A percentile compares a stretch with the other conserved stretches of the same genome.
Conservation (phyloP, 1,139 yeast genomes). For the Insectozyma bohioensis region DNA sequence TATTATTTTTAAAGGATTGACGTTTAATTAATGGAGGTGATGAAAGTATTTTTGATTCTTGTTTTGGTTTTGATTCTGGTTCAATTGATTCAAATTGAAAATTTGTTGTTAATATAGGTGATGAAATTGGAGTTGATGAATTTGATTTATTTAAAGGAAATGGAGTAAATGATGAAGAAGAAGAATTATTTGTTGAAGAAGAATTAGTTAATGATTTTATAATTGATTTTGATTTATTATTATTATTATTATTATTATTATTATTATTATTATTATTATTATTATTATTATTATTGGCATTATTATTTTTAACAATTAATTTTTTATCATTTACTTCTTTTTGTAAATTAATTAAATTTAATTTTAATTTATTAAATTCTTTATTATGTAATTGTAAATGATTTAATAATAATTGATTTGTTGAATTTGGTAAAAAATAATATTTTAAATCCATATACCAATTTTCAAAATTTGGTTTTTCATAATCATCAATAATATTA, state of each 20-base stretch:
- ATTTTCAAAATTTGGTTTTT: slow-evolving; percentile 8
- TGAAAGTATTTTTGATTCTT: slow-evolving; percentile 2
- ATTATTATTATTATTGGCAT: too few species aligned
- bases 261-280: slow-evolving; percentile 2
- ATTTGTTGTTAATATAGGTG: slow-evolving; percentile 5
- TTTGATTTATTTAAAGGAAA: slow-evolving; percentile 13
- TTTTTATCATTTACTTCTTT: slow-evolving; percentile 7
- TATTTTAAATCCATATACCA: slow-evolving; percentile 15
- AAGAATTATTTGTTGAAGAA: slow-evolving; percentile 2
- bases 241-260: slow-evolving; percentile 7
- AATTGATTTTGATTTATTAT: slow-evolving; percentile 1
- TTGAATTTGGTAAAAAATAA: slow-evolving; percentile 14
- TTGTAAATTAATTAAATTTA: slow-evolving; percentile 11
- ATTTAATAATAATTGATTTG: slow-evolving; percentile 13
- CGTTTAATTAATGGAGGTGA: slow-evolving; percentile 10
- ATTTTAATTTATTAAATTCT: slow-evolving; percentile 14
- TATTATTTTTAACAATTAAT: too few species aligned
- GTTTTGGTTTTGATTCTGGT: slow-evolving; percentile 1
- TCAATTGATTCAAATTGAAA: slow-evolving; percentile 1
- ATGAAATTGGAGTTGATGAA: slow-evolving; percentile 8
- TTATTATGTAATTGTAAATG: slow-evolving; percentile 13
- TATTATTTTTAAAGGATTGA: slow-evolving; percentile 3
- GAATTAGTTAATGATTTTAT: background rate
- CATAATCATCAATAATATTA: slow-evolving; percentile 6
- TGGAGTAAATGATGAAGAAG: slow-evolving; percentile 12